Evolutionary conservation across 768 basidiomycete species (phyloP).

Genomic region (Trichaptum fuscoviolaceum): DNA sequence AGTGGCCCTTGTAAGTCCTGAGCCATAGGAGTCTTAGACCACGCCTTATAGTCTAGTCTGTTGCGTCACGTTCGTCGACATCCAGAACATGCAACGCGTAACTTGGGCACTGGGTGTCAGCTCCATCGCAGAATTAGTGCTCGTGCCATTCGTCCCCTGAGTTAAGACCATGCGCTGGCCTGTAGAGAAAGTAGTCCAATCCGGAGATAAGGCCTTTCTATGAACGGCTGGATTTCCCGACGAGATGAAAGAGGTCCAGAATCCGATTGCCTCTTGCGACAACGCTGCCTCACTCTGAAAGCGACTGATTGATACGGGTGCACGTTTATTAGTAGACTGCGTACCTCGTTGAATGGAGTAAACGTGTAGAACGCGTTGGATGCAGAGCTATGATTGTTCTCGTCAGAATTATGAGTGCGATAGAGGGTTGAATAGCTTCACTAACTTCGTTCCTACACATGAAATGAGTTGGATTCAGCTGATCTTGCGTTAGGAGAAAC

Average conservation of each 20-base stretch:
- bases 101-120: background rate
- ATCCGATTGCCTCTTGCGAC: slow-evolving; percentile 35
- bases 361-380: slow-evolving; percentile 32
- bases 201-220: background rate
- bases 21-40: too few relatives aligned
- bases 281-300: slow-evolving; percentile 32
- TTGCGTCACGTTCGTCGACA: background rate
- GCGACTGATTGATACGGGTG: background rate
- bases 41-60: background rate
- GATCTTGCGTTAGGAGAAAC: slow-evolving; percentile 1
- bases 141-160: background rate
- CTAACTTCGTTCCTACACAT: slow-evolving; percentile 14
- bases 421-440: background rate
- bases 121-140: background rate
- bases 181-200: background rate
- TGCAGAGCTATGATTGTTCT: slow-evolving; percentile 7
- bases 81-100: background rate
- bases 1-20: too few relatives aligned
- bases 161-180: background rate
- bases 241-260: slow-evolving; percentile 39
- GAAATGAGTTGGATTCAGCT: background rate
- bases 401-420: background rate
- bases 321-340: background rate
- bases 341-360: slow-evolving; percentile 31
- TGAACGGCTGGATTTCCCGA: slow-evolving; percentile 15